A percentile compares a stretch with the other conserved stretches of the same genome.
These are phyloP conservation scores for Arthrobotrys iridis DNA, from an alignment of 2,329 filamentous ascomycete genomes.

Conservation along the genomic window DNA sequence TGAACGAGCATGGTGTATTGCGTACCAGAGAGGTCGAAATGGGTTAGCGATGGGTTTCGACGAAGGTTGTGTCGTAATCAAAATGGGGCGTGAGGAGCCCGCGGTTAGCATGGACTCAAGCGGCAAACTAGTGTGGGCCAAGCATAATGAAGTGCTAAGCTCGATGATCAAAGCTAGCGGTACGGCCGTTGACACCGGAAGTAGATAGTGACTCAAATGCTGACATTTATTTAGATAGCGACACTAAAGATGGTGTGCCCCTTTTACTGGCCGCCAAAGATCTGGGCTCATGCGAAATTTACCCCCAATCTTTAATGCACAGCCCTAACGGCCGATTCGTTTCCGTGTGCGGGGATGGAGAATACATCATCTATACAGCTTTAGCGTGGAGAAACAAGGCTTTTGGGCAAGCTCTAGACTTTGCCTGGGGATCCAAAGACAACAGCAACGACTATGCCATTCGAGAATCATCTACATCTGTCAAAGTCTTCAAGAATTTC, in stretches of 20 bases:
- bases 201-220: neutral
- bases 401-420: conserved; percentile 93
- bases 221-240: conserved; percentile 68
- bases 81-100: conserved; percentile 95
- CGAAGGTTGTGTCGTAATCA: conserved; percentile 96
- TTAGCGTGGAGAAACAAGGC: conserved; percentile 97
- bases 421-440: conserved; percentile 95
- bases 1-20: conserved; percentile 96
- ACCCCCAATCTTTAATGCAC: conserved; percentile 91
- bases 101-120: conserved; percentile 97
- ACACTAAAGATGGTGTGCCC: conserved; percentile 85
- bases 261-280: conserved; percentile 91
- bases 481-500: conserved; percentile 98
- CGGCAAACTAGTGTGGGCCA: conserved; percentile 95
- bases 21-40: conserved; percentile 93
- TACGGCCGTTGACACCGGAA: conserved; percentile 58
- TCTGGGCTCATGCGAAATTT: conserved; percentile 93
- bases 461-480: conserved; percentile 88
- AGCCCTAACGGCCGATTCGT: conserved; percentile 95
- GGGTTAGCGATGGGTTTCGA: conserved; percentile 96
- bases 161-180: conserved; percentile 91
- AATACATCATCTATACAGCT: conserved; percentile 99
- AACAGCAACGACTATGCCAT: conserved; percentile 99
- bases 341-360: conserved; percentile 90
- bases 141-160: conserved; percentile 93